Evolutionary conservation across 257 asterid species (phyloP).

Genomic region (Jacaranda mimosifolia): DNA sequence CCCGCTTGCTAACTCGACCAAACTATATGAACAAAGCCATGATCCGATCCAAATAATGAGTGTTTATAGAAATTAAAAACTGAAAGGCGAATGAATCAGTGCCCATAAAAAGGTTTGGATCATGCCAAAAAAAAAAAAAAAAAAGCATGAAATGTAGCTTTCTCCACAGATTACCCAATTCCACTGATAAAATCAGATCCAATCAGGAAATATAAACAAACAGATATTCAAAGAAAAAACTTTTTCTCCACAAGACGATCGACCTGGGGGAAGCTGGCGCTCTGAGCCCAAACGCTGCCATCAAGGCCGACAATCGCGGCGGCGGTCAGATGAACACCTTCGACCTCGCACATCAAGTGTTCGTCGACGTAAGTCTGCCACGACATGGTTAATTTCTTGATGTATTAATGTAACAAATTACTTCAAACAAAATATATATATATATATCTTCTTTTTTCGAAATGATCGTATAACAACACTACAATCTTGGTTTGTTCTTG

Average conservation of each 20-base stretch:
- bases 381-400: conserved; percentile 48
- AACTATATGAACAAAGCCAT: neutral
- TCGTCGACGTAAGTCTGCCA: conserved; percentile 70
- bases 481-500: neutral
- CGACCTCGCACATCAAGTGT: conserved; percentile 64
- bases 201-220: neutral
- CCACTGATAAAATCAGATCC: neutral
- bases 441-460: too few relatives aligned
- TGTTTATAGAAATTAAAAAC: neutral
- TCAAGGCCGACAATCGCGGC: conserved; percentile 64
- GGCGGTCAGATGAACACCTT: conserved; percentile 57
- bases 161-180: neutral
- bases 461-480: too few relatives aligned
- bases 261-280: conserved; percentile 61
- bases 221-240: neutral
- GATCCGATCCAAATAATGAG: neutral
- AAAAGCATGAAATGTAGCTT: neutral
- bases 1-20: neutral
- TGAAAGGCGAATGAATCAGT: neutral
- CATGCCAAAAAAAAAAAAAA: conserved; percentile 18
- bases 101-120: neutral
- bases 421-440: neutral
- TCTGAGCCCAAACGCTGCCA: conserved; percentile 68
- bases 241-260: too few relatives aligned
- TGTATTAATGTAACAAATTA: neutral